Evolutionary conservation across 1,284 basidiomycete genomes (phyloP).

Genomic region (Cutaneotrichosporon mucoides): DNA sequence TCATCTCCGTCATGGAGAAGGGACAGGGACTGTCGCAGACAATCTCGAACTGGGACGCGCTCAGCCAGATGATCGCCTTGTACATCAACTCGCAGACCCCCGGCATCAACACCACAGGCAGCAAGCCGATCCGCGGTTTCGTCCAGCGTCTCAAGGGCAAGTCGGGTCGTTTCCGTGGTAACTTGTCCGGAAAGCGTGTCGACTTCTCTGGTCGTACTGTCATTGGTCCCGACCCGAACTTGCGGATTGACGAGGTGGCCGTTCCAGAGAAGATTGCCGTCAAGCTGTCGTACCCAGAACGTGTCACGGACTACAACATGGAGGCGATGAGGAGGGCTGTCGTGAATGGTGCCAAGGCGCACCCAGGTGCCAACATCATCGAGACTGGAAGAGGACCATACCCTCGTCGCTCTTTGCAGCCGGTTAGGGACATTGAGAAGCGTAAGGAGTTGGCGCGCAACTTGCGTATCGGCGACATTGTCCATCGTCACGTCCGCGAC

Average conservation of each 20-base stretch:
- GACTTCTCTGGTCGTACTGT: slow-evolving; percentile 98
- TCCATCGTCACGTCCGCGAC: slow-evolving; percentile 73
- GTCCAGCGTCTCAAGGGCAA: slow-evolving; percentile 98
- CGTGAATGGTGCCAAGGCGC: slow-evolving; percentile 82
- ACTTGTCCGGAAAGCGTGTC: slow-evolving; percentile 97
- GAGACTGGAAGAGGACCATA: slow-evolving; percentile 53
- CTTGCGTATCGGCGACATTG: slow-evolving; percentile 46
- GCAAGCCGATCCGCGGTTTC: slow-evolving; percentile 92
- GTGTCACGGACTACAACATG: slow-evolving; percentile 91
- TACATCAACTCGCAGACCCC: slow-evolving; percentile 99
- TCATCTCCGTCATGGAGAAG: slow-evolving; percentile 83
- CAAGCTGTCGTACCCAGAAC: slow-evolving; percentile 92
- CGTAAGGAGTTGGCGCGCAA: slow-evolving; percentile 40
- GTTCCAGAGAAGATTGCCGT: slow-evolving; percentile 95
- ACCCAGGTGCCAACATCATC: slow-evolving; percentile 94
- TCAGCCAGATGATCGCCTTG: slow-evolving; percentile 91
- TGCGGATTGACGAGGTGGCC: slow-evolving; percentile 96
- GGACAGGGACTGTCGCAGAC: slow-evolving; percentile 83
- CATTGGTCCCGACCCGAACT: slow-evolving; percentile 96
- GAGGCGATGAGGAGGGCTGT: slow-evolving; percentile 71
- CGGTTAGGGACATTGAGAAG: slow-evolving; percentile 36
- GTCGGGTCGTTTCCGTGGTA: slow-evolving; percentile 97
- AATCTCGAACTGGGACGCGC: slow-evolving; percentile 97
- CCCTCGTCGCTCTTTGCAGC: slow-evolving; percentile 21
- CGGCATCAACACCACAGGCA: slow-evolving; percentile 74